phyloP scores from a whole-genome alignment of 1,284 basidiomycete species.

The Moesziomyces parantarcticus region DNA sequence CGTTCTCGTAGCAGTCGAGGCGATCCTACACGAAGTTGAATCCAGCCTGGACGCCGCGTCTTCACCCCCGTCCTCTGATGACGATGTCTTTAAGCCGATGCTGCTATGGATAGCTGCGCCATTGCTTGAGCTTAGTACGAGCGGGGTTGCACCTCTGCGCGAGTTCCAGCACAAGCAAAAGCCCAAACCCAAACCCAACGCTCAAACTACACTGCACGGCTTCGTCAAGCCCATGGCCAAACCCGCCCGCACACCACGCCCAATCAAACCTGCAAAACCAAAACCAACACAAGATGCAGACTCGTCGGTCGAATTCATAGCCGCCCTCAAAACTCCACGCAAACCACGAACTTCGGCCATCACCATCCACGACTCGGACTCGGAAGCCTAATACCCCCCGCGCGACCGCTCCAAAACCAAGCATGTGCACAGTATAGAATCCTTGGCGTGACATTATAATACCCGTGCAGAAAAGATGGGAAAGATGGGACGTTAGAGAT shows the following conservation, averaged over 20 bases:
- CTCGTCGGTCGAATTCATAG: neutral
- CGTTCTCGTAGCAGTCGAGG: constrained; percentile 16
- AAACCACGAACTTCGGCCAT: constrained; percentile 20
- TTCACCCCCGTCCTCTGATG: too few relatives aligned
- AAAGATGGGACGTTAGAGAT: too few relatives aligned
- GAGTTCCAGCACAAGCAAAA: neutral
- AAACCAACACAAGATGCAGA: neutral
- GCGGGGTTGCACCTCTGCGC: constrained; percentile 8
- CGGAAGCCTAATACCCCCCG: constrained; percentile 1
- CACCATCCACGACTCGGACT: constrained; percentile 17
- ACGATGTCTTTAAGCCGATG: constrained; percentile 2
- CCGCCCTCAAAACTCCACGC: neutral
- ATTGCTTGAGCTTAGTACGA: constrained; percentile 17
- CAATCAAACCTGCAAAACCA: too few relatives aligned
- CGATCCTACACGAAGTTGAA: neutral
- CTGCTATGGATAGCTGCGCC: constrained; percentile 44
- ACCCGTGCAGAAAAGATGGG: too few relatives aligned
- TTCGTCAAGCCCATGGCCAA: constrained; percentile 18
- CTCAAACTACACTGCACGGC: constrained; percentile 9
- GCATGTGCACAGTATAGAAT: too few relatives aligned
- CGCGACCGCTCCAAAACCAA: neutral
- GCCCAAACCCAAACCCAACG: neutral
- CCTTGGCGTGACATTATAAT: too few relatives aligned
- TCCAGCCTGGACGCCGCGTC: too few relatives aligned
- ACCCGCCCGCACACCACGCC: neutral